phyloP scores from a whole-genome alignment of 1,284 basidiomycete genomes.

The Lentinula novae-zelandiae region DNA sequence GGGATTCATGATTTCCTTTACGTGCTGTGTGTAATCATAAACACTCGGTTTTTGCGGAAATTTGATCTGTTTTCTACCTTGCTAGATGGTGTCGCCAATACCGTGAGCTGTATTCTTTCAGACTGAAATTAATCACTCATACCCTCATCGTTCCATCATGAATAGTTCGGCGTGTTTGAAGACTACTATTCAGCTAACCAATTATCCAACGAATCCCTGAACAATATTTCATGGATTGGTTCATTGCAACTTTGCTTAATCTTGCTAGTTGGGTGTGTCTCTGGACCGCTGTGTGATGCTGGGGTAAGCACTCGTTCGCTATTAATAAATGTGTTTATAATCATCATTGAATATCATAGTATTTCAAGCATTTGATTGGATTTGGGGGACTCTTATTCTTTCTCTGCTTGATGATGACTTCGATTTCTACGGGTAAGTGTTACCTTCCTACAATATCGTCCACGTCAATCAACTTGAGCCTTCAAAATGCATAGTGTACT shows the following conservation, averaged over 20 bases:
- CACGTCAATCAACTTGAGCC: background rate
- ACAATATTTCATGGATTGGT: conserved; percentile 22
- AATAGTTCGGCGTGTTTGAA: conserved; percentile 21
- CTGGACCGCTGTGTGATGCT: conserved; percentile 21
- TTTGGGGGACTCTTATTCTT: conserved; percentile 17
- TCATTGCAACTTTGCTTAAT: conserved; percentile 20
- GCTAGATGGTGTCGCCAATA: conserved; percentile 18
- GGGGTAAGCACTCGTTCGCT: conserved; percentile 12
- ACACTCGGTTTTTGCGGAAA: background rate
- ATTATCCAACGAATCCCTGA: conserved; percentile 17
- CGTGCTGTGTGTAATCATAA: conserved; percentile 16
- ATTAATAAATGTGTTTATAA: background rate
- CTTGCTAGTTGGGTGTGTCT: conserved; percentile 19
- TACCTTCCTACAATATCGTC: background rate
- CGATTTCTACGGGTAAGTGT: conserved; percentile 17
- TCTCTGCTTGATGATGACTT: conserved; percentile 20
- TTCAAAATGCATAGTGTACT: conserved; percentile 14
- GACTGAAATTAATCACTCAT: background rate
- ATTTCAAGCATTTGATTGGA: conserved; percentile 18
- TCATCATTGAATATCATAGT: conserved; percentile 2
- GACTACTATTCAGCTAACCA: conserved; percentile 18
- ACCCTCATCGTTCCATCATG: background rate
- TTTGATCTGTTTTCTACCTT: background rate
- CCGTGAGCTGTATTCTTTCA: conserved; percentile 7
- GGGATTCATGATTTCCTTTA: conserved; percentile 19